These are phyloP conservation scores for Thelonectria rubi DNA, from an alignment of 2,329 filamentous ascomycete genomes.

Conservation along the genomic window DNA sequence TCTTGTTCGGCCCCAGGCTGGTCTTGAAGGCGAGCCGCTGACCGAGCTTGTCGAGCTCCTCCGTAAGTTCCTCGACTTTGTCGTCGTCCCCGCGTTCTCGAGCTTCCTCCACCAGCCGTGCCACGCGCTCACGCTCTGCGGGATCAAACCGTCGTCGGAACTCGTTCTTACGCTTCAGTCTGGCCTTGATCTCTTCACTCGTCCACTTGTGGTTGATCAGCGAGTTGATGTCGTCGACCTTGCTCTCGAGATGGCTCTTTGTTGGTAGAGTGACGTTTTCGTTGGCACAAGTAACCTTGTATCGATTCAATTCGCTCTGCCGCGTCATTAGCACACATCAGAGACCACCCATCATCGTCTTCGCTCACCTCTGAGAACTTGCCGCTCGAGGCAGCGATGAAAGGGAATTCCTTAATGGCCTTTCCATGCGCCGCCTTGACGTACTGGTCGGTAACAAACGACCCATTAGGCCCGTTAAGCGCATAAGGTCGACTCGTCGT, in stretches of 20 bases:
- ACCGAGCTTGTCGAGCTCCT: conserved; percentile 69
- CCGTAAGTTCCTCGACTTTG: conserved; percentile 62
- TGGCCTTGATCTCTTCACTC: conserved; percentile 81
- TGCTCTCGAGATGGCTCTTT: conserved; percentile 72
- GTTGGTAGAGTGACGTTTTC: conserved; percentile 79
- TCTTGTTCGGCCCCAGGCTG: conserved; percentile 64
- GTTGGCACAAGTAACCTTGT: conserved; percentile 76
- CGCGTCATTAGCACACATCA: conserved; percentile 37
- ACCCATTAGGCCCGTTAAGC: conserved; percentile 79
- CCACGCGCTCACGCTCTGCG: conserved; percentile 73
- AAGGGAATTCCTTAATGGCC: conserved; percentile 84
- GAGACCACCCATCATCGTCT: background rate
- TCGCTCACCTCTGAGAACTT: conserved; percentile 78
- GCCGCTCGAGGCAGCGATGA: conserved; percentile 88
- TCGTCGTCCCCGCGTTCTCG: conserved; percentile 70
- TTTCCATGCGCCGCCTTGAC: conserved; percentile 84
- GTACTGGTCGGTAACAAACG: conserved; percentile 87
- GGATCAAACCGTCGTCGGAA: conserved; percentile 73
- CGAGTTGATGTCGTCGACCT: conserved; percentile 82
- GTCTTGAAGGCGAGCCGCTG: conserved; percentile 80
- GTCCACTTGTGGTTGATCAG: conserved; percentile 85
- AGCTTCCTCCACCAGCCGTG: conserved; percentile 72
- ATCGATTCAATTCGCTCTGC: conserved; percentile 82
- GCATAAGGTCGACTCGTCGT: conserved; percentile 83
- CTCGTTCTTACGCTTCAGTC: conserved; percentile 75